Base-by-base conservation (phyloP, 1,284 basidiomycete genomes). In the Singerocomus rubriflavus region DNA sequence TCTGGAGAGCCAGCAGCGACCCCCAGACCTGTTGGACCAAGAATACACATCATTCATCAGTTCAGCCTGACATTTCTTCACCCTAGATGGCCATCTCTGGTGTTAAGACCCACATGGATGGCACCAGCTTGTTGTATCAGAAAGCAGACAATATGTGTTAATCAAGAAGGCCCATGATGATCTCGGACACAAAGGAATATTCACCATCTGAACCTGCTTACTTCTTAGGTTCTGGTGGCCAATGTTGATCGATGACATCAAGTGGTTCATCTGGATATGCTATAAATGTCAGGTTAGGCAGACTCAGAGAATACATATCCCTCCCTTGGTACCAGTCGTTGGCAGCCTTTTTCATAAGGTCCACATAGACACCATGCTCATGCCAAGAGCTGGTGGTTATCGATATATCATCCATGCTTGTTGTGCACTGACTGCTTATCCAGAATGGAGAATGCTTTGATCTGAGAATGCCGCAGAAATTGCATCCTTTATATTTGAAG, bases 71-170 rank as follows among this genome's bases (percentile, higher is more conserved):
- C 4, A 4, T 4, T 21, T 21, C 4, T 21, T 21, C 21, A 21
- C 4, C 21, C 4, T 21, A 21, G 21, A 21, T 21, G 21, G 21
- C 21, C 4, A 4, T 4, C 21, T 21, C 4, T 21, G 21, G 21
- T 4, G 1, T 3, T 5, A 3, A 6, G 35, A 36, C 5, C 16
- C 3, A 7, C 35, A 36, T 7, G 11, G 16, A 8, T 6, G 3
- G 2, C 17, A 36, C 11, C 35, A 36, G 11, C 5, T 36, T 0
- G 35, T 36, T 3, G 2, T 36, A 3, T 16, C 3, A 6, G 16
- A 3, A 4, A 2, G 6, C 1, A 7, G 10, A 2, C 10, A 3
- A 10, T 21, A 21, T 6, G 3, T 11, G 9, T 3, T 36, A 0
- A 21, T 36, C 4, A 9, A 13, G 6, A 7, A 37, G 12, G 36